These are phyloP conservation scores for Sporobolomyces phaffii DNA, from an alignment of 768 basidiomycete species.

Conservation along the genomic window DNA sequence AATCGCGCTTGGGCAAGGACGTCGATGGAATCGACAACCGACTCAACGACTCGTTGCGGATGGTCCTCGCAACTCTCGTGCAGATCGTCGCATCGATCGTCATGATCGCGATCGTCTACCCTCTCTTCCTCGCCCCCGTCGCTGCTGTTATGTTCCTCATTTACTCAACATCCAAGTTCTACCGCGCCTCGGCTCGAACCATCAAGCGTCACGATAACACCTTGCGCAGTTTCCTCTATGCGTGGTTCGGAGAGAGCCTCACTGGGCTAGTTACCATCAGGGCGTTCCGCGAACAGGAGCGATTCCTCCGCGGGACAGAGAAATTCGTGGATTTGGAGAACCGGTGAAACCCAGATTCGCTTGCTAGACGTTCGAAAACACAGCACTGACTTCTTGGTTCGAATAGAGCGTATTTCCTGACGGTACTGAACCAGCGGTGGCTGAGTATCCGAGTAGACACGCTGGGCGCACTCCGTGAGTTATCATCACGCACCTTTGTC, in stretches of 20 bases:
- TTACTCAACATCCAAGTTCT: slow-evolving; percentile 47
- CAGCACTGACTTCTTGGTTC: no score
- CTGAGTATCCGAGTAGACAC: slow-evolving; percentile 25
- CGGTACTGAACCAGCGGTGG: slow-evolving; percentile 69
- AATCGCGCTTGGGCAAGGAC: slow-evolving; percentile 9
- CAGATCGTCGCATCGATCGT: slow-evolving; percentile 8
- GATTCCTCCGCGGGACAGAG: slow-evolving; percentile 70
- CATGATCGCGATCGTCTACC: slow-evolving; percentile 30
- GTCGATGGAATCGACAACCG: slow-evolving; percentile 61
- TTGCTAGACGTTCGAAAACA: background rate
- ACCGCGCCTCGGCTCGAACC: slow-evolving; percentile 76
- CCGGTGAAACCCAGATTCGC: slow-evolving; percentile 51
- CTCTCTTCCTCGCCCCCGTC: slow-evolving; percentile 7
- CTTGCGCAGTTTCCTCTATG: slow-evolving; percentile 74
- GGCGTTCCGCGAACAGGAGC: slow-evolving; percentile 66
- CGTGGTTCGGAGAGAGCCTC: slow-evolving; percentile 85
- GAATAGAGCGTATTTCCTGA: slow-evolving; percentile 83
- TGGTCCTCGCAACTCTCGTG: slow-evolving; percentile 50
- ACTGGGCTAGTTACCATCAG: slow-evolving; percentile 66
- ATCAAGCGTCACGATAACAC: slow-evolving; percentile 77
- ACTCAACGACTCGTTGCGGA: slow-evolving; percentile 62
- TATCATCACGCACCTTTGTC: background rate
- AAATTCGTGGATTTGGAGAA: slow-evolving; percentile 76
- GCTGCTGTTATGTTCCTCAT: slow-evolving; percentile 50
- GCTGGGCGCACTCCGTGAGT: slow-evolving; percentile 8